Base-by-base conservation (phyloP, 371 early-diverging fungal species). In the Umbelopsis sp. region DNA sequence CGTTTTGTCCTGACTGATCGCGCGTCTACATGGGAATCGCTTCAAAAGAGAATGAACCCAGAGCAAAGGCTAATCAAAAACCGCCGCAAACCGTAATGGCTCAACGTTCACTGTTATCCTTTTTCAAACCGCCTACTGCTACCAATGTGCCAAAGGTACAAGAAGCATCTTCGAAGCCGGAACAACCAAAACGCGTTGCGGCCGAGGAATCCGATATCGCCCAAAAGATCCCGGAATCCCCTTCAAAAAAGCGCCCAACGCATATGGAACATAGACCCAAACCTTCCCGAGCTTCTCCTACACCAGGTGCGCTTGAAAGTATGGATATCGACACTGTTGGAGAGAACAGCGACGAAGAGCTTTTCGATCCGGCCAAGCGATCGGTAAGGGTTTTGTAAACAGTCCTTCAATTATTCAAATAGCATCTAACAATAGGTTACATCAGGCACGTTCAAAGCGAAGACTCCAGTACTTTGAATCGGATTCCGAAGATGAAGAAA, bases 41-140 rank as follows among this genome's bases (percentile, higher is more conserved):
- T 57, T 35, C 57, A 57, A 57, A 57, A 32, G 57, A 57, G 57
- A 57, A 57, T 57, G 57, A 57, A 57, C 57, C 57, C 11, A 57
- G 57, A 57, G 57, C 35, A 20, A 64, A 45, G 44, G 46, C 64
- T 25, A 64, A 46, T 46, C 64, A 64, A 46, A 46, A 51, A 67
- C 74, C 2, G 65, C 69, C 38, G 67, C 73, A 74, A 57, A 14
- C 57, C 2, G 57, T 18, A 57, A 57, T 57, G 57, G 71, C 72
- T 20, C 81, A 81, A 68, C 73, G 72, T 68, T 74, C 81, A 2
- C 74, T 81, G 29, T 71, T 78, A 45, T 78, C 79, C 18, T 81
- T 78, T 71, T 81, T 81, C 74, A 77, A 76, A 38, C 50, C 69
- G 9, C 57, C 72, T 18, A 10, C 68, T 5, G 32, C 75, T 2